These are phyloP conservation scores for Rhododendron henanense DNA, from an alignment of 148 eudicot genomes.

Conservation along the genomic window DNA sequence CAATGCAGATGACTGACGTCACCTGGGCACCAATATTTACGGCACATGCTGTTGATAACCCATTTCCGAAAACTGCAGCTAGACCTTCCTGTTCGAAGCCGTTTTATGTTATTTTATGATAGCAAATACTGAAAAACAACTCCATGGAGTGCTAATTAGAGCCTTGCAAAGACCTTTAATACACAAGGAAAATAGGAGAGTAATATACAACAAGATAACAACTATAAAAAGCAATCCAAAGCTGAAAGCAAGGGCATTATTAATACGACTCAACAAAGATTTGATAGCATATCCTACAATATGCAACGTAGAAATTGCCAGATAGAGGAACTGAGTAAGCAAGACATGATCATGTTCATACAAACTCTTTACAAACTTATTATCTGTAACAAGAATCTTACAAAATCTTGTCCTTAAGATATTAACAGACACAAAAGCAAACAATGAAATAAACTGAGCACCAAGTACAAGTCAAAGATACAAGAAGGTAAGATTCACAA, in stretches of 20 bases:
- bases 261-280: background rate
- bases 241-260: background rate
- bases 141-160: constrained; percentile 5
- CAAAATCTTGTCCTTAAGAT: background rate
- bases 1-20: constrained; percentile 85
- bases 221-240: background rate
- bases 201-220: background rate
- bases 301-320: background rate
- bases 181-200: background rate
- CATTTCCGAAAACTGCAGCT: constrained; percentile 95
- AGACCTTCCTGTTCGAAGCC: constrained; percentile 72
- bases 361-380: background rate
- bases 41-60: constrained; percentile 94
- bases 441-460: background rate
- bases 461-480: background rate
- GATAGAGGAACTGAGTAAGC: background rate
- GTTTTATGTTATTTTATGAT: constrained; percentile 5
- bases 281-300: background rate
- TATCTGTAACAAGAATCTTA: background rate
- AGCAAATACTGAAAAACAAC: background rate
- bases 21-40: constrained; percentile 93
- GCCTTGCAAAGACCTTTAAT: background rate
- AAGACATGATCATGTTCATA: background rate
- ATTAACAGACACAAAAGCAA: background rate
- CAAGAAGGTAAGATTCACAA: background rate